Base-by-base conservation (phyloP, 495 filamentous ascomycete genomes). In the Thozetella sp. region DNA sequence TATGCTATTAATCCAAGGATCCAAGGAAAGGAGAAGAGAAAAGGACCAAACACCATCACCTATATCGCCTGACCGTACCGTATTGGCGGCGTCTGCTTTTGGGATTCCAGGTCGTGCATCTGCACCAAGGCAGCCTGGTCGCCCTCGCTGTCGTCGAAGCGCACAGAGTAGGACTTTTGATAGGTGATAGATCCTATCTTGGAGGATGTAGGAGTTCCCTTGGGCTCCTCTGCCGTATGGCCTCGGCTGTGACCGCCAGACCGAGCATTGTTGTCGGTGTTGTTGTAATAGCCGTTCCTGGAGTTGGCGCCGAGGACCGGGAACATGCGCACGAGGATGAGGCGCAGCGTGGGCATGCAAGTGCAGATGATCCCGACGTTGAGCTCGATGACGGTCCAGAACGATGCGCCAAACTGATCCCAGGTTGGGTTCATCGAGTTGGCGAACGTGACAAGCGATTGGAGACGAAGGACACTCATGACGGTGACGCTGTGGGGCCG, bases 341-440 rank as follows among this genome's bases (percentile, higher is more conserved):
- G 61, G 19, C 71, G 66, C 1, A 72, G 55, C 9, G 71, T 61
- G 43, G 74, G 74, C 56, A 76, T 64, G 58, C 69, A 72, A 1
- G 69, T 68, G 52, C 67, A 68, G 19, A 70, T 69, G 34, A 76
- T 68, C 9, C 69, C 67, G 19, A 72, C 58, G 3, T 69, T 63
- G 23, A 74, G 67, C 58, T 76, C 74, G 43, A 75, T 61, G 17
- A 64, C 63, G 0, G 70, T 69, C 68, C 72, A 76, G 26, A 71
- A 57, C 24, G 63, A 62, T 1, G 66, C 56, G 13, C 67, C 66
- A 27, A 67, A 65, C 27, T 72, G 67, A 37, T 73, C 67, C 61
- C 57, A 66, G 19, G 69, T 73, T 6, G 71, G 57, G 45, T 76
- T 76, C 24, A 58, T 43, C 17, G 58, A 61, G 11, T 56, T 58